Base-by-base conservation (phyloP, 345 rosid genomes). In the Aurinia saxatilis region DNA sequence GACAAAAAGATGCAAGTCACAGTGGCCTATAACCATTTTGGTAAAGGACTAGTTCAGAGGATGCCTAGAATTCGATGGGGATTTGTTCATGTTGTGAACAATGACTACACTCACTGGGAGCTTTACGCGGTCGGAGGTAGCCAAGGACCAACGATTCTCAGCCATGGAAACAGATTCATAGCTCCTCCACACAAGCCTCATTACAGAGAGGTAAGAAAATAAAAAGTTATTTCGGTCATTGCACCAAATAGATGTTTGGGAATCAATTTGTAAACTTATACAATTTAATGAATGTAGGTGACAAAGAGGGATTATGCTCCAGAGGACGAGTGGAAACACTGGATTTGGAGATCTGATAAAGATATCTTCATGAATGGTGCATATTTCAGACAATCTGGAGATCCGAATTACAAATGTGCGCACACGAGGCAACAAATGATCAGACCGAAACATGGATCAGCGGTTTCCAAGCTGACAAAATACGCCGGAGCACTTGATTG, bases 101-200 rank as follows among this genome's bases (percentile, higher is more conserved):
- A 87, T 69, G 91, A 87, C 66, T 87, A 84, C 57, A 77, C 87
- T 50, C 88, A 87, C 29, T 87, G 95, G 95, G 71, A 63, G 30
- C 82, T 82, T 82, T 86, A 86, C 48, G 90, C 90, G 8, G 79
- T 86, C n/a, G 90, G 95, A 16, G 95, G 95, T 10, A 81, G 91
- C 72, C 39, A 62, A 50, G 33, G 66, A 35, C 96, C 96, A 0
- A 88, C 87, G 41, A 80, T 85, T 44, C 65, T 85, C 50, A 83
- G 92, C 76, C 86, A 83, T 58, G 96, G 96, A 27, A 83, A 88
- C 63, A 65, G 90, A 30, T 88, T 83, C 79, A 77, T 80, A 6
- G 92, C 96, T 50, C 87, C 88, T 52, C 41, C 76, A 80, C 47
- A n/a, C 12, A 10, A 4, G 9, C 30, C 71, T 42, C 50, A 60